These are phyloP conservation scores for Sporothrix pseudoabietina DNA, from an alignment of 2,329 filamentous ascomycete species.

Conservation along the genomic window DNA sequence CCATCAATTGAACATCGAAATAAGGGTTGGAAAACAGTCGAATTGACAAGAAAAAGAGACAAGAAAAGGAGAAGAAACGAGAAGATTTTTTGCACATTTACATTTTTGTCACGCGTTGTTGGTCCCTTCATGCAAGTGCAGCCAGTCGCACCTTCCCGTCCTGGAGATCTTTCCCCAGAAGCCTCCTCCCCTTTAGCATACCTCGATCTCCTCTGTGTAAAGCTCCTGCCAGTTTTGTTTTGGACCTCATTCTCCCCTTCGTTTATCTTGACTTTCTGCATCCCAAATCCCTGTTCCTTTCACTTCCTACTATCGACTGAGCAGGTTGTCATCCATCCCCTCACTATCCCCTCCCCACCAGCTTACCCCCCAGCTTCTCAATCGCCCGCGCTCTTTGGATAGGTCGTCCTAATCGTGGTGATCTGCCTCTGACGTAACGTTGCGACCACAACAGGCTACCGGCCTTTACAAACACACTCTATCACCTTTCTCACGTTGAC, in stretches of 20 bases:
- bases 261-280: neutral
- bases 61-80: neutral
- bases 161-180: neutral
- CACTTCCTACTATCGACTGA: neutral
- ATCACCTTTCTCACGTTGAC: neutral
- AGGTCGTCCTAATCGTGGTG: slow-evolving; percentile 2
- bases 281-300: neutral
- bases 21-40: neutral
- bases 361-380: neutral
- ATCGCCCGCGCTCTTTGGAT: neutral
- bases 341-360: slow-evolving; percentile 6
- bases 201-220: neutral
- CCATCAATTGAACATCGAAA: neutral
- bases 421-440: slow-evolving; percentile 35
- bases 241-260: neutral
- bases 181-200: neutral
- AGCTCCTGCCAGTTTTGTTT: neutral
- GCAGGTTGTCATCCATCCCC: neutral
- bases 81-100: neutral
- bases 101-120: neutral
- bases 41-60: neutral
- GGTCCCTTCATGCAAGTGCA: neutral
- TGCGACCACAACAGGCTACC: slow-evolving; percentile 29
- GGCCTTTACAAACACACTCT: neutral
- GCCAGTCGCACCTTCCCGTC: slow-evolving; percentile 17